Evolutionary conservation across 768 basidiomycete genomes (phyloP).

Genomic region (Panus rudis): DNA sequence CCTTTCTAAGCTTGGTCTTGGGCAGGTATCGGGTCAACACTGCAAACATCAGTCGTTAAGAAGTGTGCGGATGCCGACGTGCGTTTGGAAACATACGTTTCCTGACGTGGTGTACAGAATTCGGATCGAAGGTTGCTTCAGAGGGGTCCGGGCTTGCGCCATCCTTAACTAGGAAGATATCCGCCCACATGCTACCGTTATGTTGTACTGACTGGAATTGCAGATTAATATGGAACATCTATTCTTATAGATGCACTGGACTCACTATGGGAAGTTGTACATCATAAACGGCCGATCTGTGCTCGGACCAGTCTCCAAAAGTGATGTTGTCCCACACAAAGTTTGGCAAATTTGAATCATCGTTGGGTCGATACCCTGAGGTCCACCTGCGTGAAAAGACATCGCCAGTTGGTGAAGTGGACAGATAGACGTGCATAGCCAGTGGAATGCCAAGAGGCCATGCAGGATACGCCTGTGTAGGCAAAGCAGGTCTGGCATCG

Average conservation of each 20-base stretch:
- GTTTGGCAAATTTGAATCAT: slow-evolving; percentile 50
- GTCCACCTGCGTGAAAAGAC: slow-evolving; percentile 52
- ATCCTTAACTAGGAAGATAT: slow-evolving; percentile 67
- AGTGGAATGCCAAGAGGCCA: slow-evolving; percentile 58
- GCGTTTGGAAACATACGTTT: slow-evolving; percentile 48
- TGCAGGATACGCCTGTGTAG: slow-evolving; percentile 43
- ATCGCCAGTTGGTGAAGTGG: slow-evolving; percentile 56
- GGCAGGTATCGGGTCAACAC: slow-evolving; percentile 84
- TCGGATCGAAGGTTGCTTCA: slow-evolving; percentile 42
- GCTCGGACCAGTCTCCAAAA: slow-evolving; percentile 70
- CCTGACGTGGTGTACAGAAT: slow-evolving; percentile 60
- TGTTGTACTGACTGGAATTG: slow-evolving; percentile 56
- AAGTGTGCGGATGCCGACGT: slow-evolving; percentile 4
- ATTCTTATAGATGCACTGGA: slow-evolving; percentile 1
- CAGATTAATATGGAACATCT: neutral
- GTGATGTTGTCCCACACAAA: slow-evolving; percentile 76
- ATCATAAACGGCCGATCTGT: slow-evolving; percentile 46
- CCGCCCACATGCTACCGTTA: slow-evolving; percentile 81
- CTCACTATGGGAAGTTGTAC: slow-evolving; percentile 65
- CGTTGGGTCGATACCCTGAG: slow-evolving; percentile 39
- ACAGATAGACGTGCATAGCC: slow-evolving; percentile 68
- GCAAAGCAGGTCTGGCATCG: slow-evolving; percentile 31
- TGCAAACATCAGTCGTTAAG: slow-evolving; percentile 23
- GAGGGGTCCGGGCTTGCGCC: slow-evolving; percentile 61
- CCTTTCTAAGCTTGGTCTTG: slow-evolving; percentile 65